These are phyloP conservation scores for Alnus glutinosa DNA, from an alignment of 306 rosid genomes.

Conservation along the genomic window DNA sequence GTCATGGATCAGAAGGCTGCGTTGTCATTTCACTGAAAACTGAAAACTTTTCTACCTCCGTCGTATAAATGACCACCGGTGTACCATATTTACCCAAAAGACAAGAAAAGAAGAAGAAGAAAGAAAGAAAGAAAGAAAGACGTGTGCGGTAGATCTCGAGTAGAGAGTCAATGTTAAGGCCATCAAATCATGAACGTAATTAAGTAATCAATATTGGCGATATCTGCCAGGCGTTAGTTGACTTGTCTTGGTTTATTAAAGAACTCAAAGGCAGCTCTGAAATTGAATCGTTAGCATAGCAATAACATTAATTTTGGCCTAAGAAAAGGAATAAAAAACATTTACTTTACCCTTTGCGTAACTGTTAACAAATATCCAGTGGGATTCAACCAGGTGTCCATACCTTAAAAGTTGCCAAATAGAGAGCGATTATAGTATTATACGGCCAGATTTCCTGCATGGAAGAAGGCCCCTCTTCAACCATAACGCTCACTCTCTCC, in stretches of 20 bases:
- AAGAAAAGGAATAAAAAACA: no score
- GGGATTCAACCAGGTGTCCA: background rate
- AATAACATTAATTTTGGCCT: no score
- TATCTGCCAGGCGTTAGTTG: background rate
- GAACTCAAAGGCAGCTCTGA: background rate
- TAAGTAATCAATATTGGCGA: background rate
- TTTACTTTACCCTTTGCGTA: background rate
- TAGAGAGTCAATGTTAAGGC: no score
- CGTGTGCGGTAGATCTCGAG: no score
- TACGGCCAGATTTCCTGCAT: constrained; percentile 66
- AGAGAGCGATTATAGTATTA: constrained; percentile 45
- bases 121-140: background rate
- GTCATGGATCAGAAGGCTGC: background rate
- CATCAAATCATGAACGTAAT: background rate
- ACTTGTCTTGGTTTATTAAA: background rate
- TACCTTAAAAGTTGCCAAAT: background rate
- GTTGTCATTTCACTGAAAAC: no score
- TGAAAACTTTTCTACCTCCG: no score
- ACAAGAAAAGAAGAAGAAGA: no score
- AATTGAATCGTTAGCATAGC: no score
- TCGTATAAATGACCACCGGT: no score
- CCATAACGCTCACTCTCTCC: constrained; percentile 1
- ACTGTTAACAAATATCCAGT: background rate
- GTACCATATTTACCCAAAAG: no score
- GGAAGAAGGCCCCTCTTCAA: constrained; percentile 23